Percentiles rank a stretch among this genome's conserved stretches.
phyloP scores from a whole-genome alignment of 495 filamentous ascomycete genomes.

The Ascodesmis nigricans region DNA sequence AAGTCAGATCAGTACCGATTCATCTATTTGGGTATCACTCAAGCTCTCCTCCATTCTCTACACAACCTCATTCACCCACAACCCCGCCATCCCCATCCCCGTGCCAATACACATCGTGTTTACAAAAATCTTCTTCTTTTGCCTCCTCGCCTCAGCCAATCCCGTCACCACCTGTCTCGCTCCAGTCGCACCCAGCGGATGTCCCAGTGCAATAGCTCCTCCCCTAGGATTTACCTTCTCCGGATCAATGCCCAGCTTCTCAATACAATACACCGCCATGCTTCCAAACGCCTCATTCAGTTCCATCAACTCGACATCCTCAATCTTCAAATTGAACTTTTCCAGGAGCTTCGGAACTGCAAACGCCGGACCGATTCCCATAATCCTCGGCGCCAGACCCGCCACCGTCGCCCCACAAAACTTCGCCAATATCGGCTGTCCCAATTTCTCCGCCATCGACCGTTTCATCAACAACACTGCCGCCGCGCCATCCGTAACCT shows the following conservation, averaged over 20 bases:
- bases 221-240: slow-evolving; percentile 75
- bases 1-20: too few relatives aligned
- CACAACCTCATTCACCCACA: slow-evolving; percentile 45
- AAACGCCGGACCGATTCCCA: slow-evolving; percentile 85
- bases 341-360: slow-evolving; percentile 80
- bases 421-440: slow-evolving; percentile 81
- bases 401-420: slow-evolving; percentile 80
- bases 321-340: slow-evolving; percentile 51
- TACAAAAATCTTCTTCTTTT: slow-evolving; percentile 60
- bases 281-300: slow-evolving; percentile 93
- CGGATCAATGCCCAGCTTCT: slow-evolving; percentile 52
- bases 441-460: slow-evolving; percentile 65
- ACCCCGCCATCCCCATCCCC: slow-evolving; percentile 56
- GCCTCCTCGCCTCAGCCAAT: slow-evolving; percentile 51
- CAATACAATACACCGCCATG: slow-evolving; percentile 83
- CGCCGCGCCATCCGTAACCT: slow-evolving; percentile 87
- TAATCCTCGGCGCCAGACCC: slow-evolving; percentile 72
- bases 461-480: slow-evolving; percentile 85
- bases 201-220: slow-evolving; percentile 57
- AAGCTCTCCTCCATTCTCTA: too few relatives aligned
- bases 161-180: slow-evolving; percentile 61
- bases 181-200: slow-evolving; percentile 62
- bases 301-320: slow-evolving; percentile 74
- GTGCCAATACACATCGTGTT: slow-evolving; percentile 58
- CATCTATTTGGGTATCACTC: too few relatives aligned